Base-by-base conservation (phyloP, 2,329 filamentous ascomycete species). In the Tolypocladium ophioglossoides region DNA sequence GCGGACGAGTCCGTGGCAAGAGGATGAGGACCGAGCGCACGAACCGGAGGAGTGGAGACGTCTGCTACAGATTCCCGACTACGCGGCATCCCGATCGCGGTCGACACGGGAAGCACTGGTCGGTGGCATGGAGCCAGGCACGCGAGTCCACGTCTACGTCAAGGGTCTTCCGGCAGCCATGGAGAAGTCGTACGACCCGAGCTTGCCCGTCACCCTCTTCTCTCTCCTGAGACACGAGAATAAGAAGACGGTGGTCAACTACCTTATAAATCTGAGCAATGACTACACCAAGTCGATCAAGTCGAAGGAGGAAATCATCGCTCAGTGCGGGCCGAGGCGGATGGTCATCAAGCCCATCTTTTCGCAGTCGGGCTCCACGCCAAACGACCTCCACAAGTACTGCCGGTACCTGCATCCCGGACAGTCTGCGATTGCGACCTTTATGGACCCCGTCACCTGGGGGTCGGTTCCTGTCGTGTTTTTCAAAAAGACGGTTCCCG, bases 381-480 rank as follows among this genome's bases (percentile, higher is more conserved):
- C 90, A 50, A 97, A 97, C 73, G 87, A 99, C 66, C 91, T 99
- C 16, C 91, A 97, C 79, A 99, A 99, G 70, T 97, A 91, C 72
- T 88, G 90, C 70, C 86, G 92, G 34, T 99, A 83, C 74, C 74
- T 97, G 7, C 91, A 97, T 69, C 91, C 94, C 0, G 94, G 94
- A 4, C 86, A 90, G 62, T 92, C 89, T 10, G 89, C 89, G 4
- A 86, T 97, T 27, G 94, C 91, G 9, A 88, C 86, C 12, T 96
- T 96, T 70, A 86, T 91, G 62, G 94, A 87, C 0, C 94, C 94
- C 1, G 74, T 97, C 9, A 94, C 87, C 2, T 99, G 94, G 92
- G 94, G 94, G 32, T 83, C 89, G 18, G 90, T 96, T 1, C 94
- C 94, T 0, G 82, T 89, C 1, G 78, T 99, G 2, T 95, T 95